Base-by-base conservation (phyloP, 768 basidiomycete genomes). In the Pleurotus djamor region DNA sequence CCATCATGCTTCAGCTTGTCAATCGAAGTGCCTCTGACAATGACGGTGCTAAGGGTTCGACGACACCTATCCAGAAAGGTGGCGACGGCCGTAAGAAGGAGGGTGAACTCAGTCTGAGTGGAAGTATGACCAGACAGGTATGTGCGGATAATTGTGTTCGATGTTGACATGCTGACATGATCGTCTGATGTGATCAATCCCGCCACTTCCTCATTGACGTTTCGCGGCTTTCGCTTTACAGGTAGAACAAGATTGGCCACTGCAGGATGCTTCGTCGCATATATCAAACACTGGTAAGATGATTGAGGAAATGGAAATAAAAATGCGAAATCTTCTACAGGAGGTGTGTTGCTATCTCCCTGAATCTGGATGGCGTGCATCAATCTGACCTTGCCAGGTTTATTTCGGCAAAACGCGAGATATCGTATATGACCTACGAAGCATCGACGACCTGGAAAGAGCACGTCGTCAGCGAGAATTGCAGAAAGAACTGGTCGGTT, bases 261-360 rank as follows among this genome's bases (percentile, higher is more conserved):
- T 97, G 54, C 87, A 91, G 37, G 91, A 92, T 64, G 70, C 82
- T 44, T 83, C 88, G 17, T 89, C 92, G 44, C 97, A 99, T 74
- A 90, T 99, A 60, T 83, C 86, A 45, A 98, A 98, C 72, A 88
- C 89, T n/a, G 97, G 97, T 4, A 84, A 83, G 64, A 90, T 98
- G 88, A 88, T 99, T 63, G 97, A 99, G 73, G 97, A 98, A 63
- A 96, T 96, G 93, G 97, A 99, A 75, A 94, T 96, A 71, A 98
- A 98, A 78, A 95, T 98, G 94, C 84, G 97, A 41, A 97, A 97
- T 72, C 77, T 94, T 58, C 79, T 99, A 50, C 91, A 94, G 73
- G 93, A 95, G 79, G 92, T 86, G 60, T 48, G 76, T 61, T 57
- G 16, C 60, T 54, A 38, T 17, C 17, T 21, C 7, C 28, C 34